A percentile compares a stretch with the other conserved stretches of the same genome.
Evolutionary conservation across 2,329 filamentous ascomycete genomes (phyloP).

Genomic region (Fusarium subtropicale): DNA sequence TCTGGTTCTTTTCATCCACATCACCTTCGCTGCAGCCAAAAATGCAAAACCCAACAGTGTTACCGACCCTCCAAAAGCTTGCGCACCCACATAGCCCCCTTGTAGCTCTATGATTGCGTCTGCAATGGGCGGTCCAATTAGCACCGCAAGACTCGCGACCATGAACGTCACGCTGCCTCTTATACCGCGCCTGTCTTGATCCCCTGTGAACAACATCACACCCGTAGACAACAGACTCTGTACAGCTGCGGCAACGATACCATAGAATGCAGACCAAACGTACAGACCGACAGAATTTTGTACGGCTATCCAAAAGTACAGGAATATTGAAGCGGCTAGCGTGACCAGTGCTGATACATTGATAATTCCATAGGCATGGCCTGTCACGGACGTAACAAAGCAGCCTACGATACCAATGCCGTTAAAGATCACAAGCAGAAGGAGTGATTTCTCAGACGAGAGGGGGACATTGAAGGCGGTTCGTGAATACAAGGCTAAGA

Average conservation of each 20-base stretch:
- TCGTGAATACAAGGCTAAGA: slow-evolving; percentile 63
- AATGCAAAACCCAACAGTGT: slow-evolving; percentile 57
- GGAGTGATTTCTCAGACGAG: slow-evolving; percentile 63
- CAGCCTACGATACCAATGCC: slow-evolving; percentile 69
- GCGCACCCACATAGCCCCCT: slow-evolving; percentile 62
- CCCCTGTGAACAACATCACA: slow-evolving; percentile 65
- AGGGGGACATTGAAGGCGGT: slow-evolving; percentile 55
- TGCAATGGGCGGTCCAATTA: slow-evolving; percentile 64
- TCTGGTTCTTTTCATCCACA: slow-evolving; percentile 54
- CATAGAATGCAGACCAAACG: slow-evolving; percentile 71
- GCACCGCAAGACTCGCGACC: slow-evolving; percentile 64
- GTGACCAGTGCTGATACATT: slow-evolving; percentile 68
- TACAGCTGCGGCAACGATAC: slow-evolving; percentile 69
- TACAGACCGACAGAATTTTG: slow-evolving; percentile 63
- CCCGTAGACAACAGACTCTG: slow-evolving; percentile 73
- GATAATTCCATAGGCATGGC: slow-evolving; percentile 68
- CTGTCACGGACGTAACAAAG: slow-evolving; percentile 67
- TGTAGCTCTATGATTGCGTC: slow-evolving; percentile 60
- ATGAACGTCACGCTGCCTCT: slow-evolving; percentile 70
- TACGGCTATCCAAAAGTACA: slow-evolving; percentile 71
- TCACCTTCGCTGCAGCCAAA: slow-evolving; percentile 54
- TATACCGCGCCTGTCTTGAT: slow-evolving; percentile 63
- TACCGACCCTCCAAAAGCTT: slow-evolving; percentile 59
- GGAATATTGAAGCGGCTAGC: slow-evolving; percentile 55
- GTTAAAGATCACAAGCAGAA: slow-evolving; percentile 74